These are phyloP conservation scores for Ogataea henricii DNA, from an alignment of 805 yeast species.

Conservation along the genomic window DNA sequence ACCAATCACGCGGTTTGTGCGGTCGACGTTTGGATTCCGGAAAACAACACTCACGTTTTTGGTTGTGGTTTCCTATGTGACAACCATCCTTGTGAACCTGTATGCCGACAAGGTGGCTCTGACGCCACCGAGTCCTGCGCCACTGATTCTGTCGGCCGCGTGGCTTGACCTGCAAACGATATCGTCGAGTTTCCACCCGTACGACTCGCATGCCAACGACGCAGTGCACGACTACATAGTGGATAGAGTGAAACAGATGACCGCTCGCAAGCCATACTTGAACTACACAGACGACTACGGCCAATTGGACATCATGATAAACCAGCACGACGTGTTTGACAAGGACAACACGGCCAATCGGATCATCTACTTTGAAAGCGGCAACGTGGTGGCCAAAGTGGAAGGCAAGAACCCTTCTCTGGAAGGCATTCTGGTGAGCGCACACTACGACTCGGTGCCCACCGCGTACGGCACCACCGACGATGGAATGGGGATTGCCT, in stretches of 20 bases:
- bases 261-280: constrained; percentile 33
- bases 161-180: constrained; percentile 78
- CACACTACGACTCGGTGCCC: constrained; percentile 90
- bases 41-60: constrained; percentile 67
- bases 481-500: constrained; percentile 87
- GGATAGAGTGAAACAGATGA: constrained; percentile 41
- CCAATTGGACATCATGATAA: constrained; percentile 41
- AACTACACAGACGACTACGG: constrained; percentile 45
- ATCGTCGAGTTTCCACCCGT: constrained; percentile 72
- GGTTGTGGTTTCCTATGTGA: constrained; percentile 48
- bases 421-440: constrained; percentile 73
- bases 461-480: constrained; percentile 87
- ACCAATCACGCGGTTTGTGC: constrained; percentile 30
- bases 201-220: constrained; percentile 75
- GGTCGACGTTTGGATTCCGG: constrained; percentile 66
- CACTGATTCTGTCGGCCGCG: constrained; percentile 42
- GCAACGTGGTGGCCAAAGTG: constrained; percentile 75
- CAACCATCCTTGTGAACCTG: constrained; percentile 37
- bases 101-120: constrained; percentile 45
- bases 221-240: constrained; percentile 68
- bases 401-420: constrained; percentile 59
- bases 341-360: constrained; percentile 43
- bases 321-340: constrained; percentile 52
- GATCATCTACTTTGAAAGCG: constrained; percentile 77
- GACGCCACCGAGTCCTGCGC: constrained; percentile 44